A percentile compares a stretch with the other conserved stretches of the same genome.
These are phyloP conservation scores for Leishmania turanica DNA, from an alignment of 208 protist genomes.

Conservation along the genomic window DNA sequence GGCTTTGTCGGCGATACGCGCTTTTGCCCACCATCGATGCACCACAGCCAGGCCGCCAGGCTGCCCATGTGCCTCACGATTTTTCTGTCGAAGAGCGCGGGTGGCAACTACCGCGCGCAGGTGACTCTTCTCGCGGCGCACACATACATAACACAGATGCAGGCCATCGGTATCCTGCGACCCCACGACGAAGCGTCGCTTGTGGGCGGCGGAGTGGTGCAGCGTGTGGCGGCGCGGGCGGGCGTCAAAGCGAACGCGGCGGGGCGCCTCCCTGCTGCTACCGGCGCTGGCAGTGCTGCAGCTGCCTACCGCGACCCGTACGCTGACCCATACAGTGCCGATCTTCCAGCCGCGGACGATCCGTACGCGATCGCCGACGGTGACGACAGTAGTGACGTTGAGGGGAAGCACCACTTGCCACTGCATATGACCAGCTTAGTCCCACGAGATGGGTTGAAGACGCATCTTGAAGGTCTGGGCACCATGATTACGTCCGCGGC, in stretches of 20 bases:
- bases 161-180: conserved; percentile 40
- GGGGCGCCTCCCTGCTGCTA: not conserved
- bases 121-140: conserved; percentile 52
- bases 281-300: not conserved
- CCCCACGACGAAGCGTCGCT: not conserved
- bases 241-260: too few relatives aligned
- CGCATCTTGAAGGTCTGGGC: not conserved
- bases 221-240: not conserved
- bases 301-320: conserved; percentile 35
- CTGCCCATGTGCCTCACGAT: conserved; percentile 45
- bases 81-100: conserved; percentile 57
- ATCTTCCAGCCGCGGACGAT: not conserved
- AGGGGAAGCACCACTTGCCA: not conserved
- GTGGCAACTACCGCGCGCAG: conserved; percentile 60
- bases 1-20: conserved; percentile 68
- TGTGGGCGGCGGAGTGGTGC: not conserved
- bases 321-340: conserved; percentile 2
- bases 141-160: conserved; percentile 59
- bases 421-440: not conserved
- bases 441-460: not conserved
- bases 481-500: not conserved
- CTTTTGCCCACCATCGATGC: conserved; percentile 46
- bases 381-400: not conserved
- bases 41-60: conserved; percentile 25
- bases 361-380: conserved; percentile 21